Percentiles rank a stretch among this genome's conserved stretches.
Conservation (phyloP, 306 rosid genomes). For the Cucurbita argyrosperma region DNA sequence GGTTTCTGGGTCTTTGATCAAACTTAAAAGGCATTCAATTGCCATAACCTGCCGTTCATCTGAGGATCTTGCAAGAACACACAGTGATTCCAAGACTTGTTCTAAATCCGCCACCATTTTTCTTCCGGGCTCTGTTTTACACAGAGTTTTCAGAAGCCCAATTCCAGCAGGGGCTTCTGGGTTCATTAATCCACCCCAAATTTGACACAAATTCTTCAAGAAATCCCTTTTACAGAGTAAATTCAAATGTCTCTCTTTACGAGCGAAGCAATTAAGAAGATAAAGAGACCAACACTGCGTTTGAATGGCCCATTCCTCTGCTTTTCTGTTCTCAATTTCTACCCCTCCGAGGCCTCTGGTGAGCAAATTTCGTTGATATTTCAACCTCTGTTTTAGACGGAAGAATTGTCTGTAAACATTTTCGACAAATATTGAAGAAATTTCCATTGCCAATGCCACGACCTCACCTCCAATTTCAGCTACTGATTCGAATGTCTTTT, state of each 20-base stretch:
- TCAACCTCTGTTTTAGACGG: conserved; percentile 26
- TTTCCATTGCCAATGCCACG: conserved; percentile 25
- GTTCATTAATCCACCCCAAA: conserved; percentile 45
- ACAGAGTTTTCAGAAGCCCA: conserved; percentile 36
- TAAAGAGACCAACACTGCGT: conserved; percentile 52
- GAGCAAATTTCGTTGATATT: conserved; percentile 41
- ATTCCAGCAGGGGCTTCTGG: conserved; percentile 41
- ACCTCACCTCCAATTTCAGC: conserved; percentile 25
- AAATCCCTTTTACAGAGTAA: conserved; percentile 34
- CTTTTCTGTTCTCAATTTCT: conserved; percentile 40
- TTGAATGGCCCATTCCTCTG: conserved; percentile 64
- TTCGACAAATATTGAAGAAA: conserved; percentile 24
- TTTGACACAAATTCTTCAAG: conserved; percentile 25
- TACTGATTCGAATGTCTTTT: conserved; percentile 27
- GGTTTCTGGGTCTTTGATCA: conserved; percentile 45
- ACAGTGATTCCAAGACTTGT: conserved; percentile 22
- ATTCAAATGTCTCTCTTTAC: conserved; percentile 29
- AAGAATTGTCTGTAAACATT: conserved; percentile 32
- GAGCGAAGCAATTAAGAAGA: conserved; percentile 40
- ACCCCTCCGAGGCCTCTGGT: conserved; percentile 47
- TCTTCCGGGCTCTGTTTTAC: conserved; percentile 37
- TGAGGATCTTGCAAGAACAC: conserved; percentile 44
- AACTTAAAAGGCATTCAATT: conserved; percentile 36
- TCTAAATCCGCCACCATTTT: conserved; percentile 18
- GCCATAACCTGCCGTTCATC: conserved; percentile 38